Evolutionary conservation across 768 basidiomycete species (phyloP).

Genomic region (Phanerochaete carnosa): DNA sequence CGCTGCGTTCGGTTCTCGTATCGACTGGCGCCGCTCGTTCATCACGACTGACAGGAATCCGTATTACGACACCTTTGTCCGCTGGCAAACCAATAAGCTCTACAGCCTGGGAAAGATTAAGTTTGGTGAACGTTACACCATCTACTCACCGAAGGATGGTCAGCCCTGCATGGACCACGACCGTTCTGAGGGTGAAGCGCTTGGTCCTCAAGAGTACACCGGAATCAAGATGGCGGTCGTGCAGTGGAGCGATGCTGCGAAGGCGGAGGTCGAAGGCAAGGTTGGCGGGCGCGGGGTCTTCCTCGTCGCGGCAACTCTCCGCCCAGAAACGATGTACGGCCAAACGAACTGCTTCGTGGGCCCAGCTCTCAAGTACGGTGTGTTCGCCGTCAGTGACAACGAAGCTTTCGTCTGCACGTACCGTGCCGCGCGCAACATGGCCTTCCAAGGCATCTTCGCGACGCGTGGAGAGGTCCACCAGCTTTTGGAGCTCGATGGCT

Average conservation of each 20-base stretch:
- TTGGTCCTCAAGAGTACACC: constrained; percentile 95
- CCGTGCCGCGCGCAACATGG: constrained; percentile 95
- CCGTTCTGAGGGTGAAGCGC: constrained; percentile 88
- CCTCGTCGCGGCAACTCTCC: constrained; percentile 92
- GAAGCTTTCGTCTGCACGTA: constrained; percentile 88
- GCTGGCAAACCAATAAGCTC: constrained; percentile 97
- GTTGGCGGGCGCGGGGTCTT: constrained; percentile 79
- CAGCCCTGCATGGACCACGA: constrained; percentile 99
- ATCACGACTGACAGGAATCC: constrained; percentile 94
- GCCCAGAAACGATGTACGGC: constrained; percentile 99
- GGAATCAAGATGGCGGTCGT: constrained; percentile 91
- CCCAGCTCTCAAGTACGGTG: constrained; percentile 83
- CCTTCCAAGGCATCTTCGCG: constrained; percentile 84
- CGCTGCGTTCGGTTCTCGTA: constrained; percentile 84
- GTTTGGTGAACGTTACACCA: constrained; percentile 97
- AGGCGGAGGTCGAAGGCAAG: constrained; percentile 58
- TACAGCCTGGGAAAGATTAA: constrained; percentile 88
- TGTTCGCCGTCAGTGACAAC: constrained; percentile 83
- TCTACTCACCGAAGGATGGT: constrained; percentile 97
- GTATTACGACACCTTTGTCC: constrained; percentile 95
- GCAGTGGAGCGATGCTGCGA: constrained; percentile 74
- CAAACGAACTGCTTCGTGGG: constrained; percentile 99
- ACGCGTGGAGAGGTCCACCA: constrained; percentile 70
- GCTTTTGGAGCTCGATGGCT: constrained; percentile 75
- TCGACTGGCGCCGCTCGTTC: constrained; percentile 96